Base-by-base conservation (phyloP, 352 stramenopile genomes). In the Phytophthora nicotianae region DNA sequence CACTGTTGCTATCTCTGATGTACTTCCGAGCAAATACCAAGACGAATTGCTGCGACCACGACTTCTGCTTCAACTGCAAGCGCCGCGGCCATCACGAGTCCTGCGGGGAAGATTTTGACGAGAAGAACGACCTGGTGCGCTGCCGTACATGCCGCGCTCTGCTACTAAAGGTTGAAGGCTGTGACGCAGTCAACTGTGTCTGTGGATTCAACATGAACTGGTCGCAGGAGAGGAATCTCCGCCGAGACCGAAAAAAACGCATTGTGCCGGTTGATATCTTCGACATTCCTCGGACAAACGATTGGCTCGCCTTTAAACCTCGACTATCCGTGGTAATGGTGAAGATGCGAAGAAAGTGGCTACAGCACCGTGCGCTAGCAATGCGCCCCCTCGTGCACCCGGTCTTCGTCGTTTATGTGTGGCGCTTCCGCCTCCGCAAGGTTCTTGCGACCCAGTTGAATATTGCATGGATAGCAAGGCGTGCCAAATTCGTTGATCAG, bases 21-120 rank as follows among this genome's bases (percentile, higher is more conserved):
- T 65, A 77, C 45, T 23, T 59, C 8, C 58, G 67, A 32, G 59
- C 72, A 4, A 60, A 65, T 26, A 74, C 54, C 1, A 49, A 50
- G 42, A 84, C 77, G 8, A 50, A 53, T 4, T 88, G 81, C 42
- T 88, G 78, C 50, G 45, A 54, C 24, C 26, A 38, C n/a, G 40
- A 46, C 5, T 61, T 86, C 19, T 90, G 81, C 45, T 90, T 85
- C 58, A 77, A 72, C 48, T 90, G 81, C 62, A 87, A 88, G 46
- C 47, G 64, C 16, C 20, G 24, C 4, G 62, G 55, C 17, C 72
- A 80, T 16, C 75, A 88, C 46, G 33, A 64, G 14, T 42, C 47
- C 10, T 68, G 62, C n/a, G 47, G 50, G 0, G 62, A 75, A 5
- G 64, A 61, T 5, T 68, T 68, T 4, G 45, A 74, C 29, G 58